phyloP scores from a whole-genome alignment of 768 basidiomycete species.

The Leucocoprinus leucothites region DNA sequence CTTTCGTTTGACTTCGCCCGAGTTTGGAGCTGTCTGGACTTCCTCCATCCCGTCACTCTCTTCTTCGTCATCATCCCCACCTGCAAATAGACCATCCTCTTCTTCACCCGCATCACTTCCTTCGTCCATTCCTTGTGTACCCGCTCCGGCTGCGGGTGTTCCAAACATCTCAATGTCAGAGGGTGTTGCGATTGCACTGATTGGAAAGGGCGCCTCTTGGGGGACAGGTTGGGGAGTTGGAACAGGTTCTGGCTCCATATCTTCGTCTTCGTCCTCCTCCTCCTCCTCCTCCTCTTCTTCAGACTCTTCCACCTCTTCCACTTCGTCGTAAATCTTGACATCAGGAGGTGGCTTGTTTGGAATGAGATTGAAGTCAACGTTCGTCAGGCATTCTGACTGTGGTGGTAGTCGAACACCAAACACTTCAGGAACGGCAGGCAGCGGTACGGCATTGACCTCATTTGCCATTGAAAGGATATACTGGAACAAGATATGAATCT shows the following conservation, averaged over 20 bases:
- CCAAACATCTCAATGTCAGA: constrained; percentile 69
- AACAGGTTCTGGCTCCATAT: constrained; percentile 53
- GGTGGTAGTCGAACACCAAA: constrained; percentile 84
- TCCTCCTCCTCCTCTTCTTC: constrained; percentile 60
- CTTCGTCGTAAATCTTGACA: constrained; percentile 70
- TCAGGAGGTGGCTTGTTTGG: constrained; percentile 83
- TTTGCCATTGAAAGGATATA: constrained; percentile 77
- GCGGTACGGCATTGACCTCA: constrained; percentile 76
- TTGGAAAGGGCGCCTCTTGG: constrained; percentile 53
- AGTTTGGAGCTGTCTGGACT: constrained; percentile 49
- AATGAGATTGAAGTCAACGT: constrained; percentile 83
- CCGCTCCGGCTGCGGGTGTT: constrained; percentile 34
- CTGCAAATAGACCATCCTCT: constrained; percentile 75
- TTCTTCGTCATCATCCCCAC: constrained; percentile 70
- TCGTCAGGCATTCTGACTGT: constrained; percentile 64
- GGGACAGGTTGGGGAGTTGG: constrained; percentile 24
- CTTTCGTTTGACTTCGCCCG: constrained; percentile 73
- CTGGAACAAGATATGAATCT: constrained; percentile 32
- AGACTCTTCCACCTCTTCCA: constrained; percentile 79
- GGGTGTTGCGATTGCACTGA: constrained; percentile 60
- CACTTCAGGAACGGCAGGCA: constrained; percentile 84
- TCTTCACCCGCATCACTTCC: constrained; percentile 74
- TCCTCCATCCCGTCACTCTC: constrained; percentile 86
- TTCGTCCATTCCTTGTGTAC: constrained; percentile 40
- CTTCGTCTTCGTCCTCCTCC: constrained; percentile 51